These are phyloP conservation scores for Carex kokanica DNA, from an alignment of 176 grass and related monocot genomes.

Conservation along the genomic window DNA sequence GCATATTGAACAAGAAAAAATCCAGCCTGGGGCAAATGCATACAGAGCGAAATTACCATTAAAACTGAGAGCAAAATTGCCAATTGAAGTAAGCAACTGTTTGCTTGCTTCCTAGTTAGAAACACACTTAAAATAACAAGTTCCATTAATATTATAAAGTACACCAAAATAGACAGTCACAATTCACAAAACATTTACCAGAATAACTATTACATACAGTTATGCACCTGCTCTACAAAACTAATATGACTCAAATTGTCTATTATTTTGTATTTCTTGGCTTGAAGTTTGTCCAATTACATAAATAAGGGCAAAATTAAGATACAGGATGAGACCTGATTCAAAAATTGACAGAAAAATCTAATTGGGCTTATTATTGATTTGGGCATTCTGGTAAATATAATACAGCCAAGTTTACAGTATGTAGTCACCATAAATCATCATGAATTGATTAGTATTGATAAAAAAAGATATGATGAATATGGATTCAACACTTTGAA, in stretches of 20 bases:
- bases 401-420: not conserved
- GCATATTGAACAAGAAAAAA: conserved; percentile 69
- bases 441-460: not conserved
- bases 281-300: not conserved
- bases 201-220: not conserved
- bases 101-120: not conserved
- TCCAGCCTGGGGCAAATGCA: conserved; percentile 44
- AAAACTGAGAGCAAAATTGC: not conserved
- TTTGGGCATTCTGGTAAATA: not conserved
- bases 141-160: not conserved
- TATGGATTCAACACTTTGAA: not conserved
- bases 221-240: not conserved
- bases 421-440: not conserved
- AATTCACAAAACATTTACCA: not conserved
- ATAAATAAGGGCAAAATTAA: not conserved
- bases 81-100: not conserved
- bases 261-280: not conserved
- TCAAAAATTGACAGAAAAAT: not conserved
- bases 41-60: not conserved
- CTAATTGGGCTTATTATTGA: not conserved
- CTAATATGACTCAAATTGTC: not conserved
- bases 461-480: not conserved
- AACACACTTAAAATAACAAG: not conserved
- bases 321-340: not conserved
- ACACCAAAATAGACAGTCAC: not conserved